A percentile compares a stretch with the other conserved stretches of the same genome.
Conservation (phyloP, 2,329 filamentous ascomycete species). For the Epichloe festucae region DNA sequence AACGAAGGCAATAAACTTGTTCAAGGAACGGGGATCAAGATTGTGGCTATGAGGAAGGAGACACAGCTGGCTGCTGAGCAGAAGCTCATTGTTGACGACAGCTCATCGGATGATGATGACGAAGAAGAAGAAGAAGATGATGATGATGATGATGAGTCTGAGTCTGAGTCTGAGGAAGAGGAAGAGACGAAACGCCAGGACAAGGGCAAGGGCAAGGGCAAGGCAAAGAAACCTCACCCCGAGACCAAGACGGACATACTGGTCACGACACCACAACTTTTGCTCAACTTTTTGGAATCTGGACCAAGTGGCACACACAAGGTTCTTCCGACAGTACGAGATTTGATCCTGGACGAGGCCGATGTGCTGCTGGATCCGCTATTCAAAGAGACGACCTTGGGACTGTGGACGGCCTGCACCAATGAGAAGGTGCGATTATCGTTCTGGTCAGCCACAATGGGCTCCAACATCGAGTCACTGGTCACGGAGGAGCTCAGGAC, state of each 20-base stretch:
- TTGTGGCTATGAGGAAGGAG: slow-evolving; percentile 74
- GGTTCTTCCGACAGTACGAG: slow-evolving; percentile 53
- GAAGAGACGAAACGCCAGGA: slow-evolving; percentile 21
- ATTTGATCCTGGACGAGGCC: slow-evolving; percentile 80
- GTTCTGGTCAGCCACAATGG: slow-evolving; percentile 96
- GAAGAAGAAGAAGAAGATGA: background rate
- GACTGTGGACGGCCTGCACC: slow-evolving; percentile 69
- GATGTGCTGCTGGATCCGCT: slow-evolving; percentile 86
- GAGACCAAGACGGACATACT: slow-evolving; percentile 24
- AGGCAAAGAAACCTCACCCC: slow-evolving; percentile 12
- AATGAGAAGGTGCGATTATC: slow-evolving; percentile 58
- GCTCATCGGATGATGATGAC: slow-evolving; percentile 19
- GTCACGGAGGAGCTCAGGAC: slow-evolving; percentile 53
- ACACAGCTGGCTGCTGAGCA: slow-evolving; percentile 51
- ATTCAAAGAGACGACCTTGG: slow-evolving; percentile 78
- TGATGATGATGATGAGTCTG: background rate
- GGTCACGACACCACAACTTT: slow-evolving; percentile 38
- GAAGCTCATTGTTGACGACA: slow-evolving; percentile 24
- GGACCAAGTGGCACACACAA: slow-evolving; percentile 31
- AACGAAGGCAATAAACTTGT: slow-evolving; percentile 78
- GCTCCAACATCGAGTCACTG: slow-evolving; percentile 76
- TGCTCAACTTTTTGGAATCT: slow-evolving; percentile 58
- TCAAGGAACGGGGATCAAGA: slow-evolving; percentile 60
- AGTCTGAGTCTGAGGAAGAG: slow-evolving; percentile 22
- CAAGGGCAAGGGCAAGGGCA: slow-evolving; percentile 18